Base-by-base conservation (phyloP, 2,329 filamentous ascomycete genomes). In the Talaromyces sp. region DNA sequence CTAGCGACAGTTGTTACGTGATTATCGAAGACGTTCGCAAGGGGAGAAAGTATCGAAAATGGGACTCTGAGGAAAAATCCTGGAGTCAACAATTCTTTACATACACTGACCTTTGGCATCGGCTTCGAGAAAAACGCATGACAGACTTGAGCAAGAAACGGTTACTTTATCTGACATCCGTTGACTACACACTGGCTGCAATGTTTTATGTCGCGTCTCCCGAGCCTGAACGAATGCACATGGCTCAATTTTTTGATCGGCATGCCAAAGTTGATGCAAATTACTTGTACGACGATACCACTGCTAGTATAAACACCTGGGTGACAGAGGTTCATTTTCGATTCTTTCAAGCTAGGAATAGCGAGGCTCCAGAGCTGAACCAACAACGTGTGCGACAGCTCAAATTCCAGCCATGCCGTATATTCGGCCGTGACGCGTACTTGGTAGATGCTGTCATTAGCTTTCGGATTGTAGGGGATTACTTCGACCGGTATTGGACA, bases 401-500 rank as follows among this genome's bases (percentile, higher is more conserved):
- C 36, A 40, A 40, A 16, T 40, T 12, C n/a, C 54, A 31, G 18
- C 18, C 8, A 27, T 34, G 53, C 61, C 55, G 36, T 51, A 61
- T 36, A 10, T 33, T 44, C 23, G 64, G 61, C 28, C 44, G 51
- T 18, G 28, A 51, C 12, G 52, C 31, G 27, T 51, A 61, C 7
- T 64, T 72, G 18, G 42, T 61, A 5, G 63, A 65, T 50, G 65
- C 64, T 0, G 63, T 67, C 0, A 65, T 67, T 28, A 63, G 71
- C 0, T 75, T 74, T 40, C 67, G 68, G 6, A 71, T 75, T 34
- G 44, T 62, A 7, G 72, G 72, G 4, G 71, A 75, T 60, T 71
- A 72, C 42, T 73, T 71, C 28, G 72, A 75, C 50, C 67, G 72
- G 0, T 73, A 69, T 40, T 74, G 72, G 72, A 75, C 72, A 1